These are phyloP conservation scores for Gaeumannomyces sp. DNA, from an alignment of 2,329 filamentous ascomycete species.

Conservation along the genomic window DNA sequence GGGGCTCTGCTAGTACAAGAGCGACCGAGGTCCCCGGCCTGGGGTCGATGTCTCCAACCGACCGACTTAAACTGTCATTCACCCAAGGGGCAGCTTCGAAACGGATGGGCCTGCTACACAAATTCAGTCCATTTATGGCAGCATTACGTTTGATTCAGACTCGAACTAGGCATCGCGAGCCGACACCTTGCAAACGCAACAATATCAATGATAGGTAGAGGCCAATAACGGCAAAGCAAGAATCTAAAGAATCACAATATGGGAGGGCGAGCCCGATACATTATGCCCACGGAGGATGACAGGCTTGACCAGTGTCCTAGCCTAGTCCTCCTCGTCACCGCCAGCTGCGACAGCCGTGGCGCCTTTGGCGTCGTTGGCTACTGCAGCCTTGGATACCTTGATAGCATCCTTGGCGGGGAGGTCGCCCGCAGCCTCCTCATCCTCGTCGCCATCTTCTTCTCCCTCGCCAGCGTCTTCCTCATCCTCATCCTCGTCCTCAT, in stretches of 20 bases:
- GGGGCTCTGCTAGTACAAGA: not conserved
- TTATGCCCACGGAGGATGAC: not conserved
- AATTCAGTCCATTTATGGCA: not conserved
- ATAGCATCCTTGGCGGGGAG: slow-evolving; percentile 12
- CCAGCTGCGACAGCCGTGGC: slow-evolving; percentile 12
- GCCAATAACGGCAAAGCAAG: not conserved
- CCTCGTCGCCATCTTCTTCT: slow-evolving; percentile 12
- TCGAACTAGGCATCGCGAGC: not conserved
- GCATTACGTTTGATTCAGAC: not conserved
- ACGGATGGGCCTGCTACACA: not conserved
- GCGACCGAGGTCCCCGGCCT: not conserved
- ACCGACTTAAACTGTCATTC: not conserved
- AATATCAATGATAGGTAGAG: not conserved
- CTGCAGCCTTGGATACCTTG: slow-evolving; percentile 14
- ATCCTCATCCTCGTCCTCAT: slow-evolving; percentile 23
- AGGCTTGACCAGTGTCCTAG: not conserved
- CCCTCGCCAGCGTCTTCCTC: slow-evolving; percentile 27
- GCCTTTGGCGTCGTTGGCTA: slow-evolving; percentile 10
- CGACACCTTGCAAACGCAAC: not conserved
- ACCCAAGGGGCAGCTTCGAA: not conserved
- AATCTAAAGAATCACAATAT: not conserved
- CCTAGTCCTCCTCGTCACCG: slow-evolving; percentile 15
- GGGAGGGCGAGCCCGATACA: not conserved
- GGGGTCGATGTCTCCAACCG: not conserved
- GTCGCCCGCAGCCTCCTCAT: slow-evolving; percentile 11